phyloP scores from a whole-genome alignment of 2,329 filamentous ascomycete genomes.

The Alternaria gansuensis region DNA sequence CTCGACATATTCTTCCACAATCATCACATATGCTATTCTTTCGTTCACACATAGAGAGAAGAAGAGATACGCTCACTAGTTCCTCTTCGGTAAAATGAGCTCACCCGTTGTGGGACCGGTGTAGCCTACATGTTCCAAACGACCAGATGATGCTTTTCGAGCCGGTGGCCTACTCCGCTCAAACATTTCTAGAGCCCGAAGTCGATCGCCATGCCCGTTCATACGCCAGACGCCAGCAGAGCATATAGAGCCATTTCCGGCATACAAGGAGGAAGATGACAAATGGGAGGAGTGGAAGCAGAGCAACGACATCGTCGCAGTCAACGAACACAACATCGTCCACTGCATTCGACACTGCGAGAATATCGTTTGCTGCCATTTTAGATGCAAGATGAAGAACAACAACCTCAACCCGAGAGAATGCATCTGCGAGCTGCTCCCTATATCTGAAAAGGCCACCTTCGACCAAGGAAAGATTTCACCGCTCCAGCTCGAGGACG shows the following conservation, averaged over 20 bases:
- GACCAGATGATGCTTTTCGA: not conserved
- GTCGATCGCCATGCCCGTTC: constrained; percentile 3
- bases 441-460: not conserved
- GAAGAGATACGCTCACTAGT: not conserved
- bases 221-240: not conserved
- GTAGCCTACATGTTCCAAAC: not conserved
- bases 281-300: not conserved
- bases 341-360: constrained; percentile 3
- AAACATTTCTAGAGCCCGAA: not conserved
- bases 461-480: not conserved
- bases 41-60: not conserved
- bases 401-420: not conserved
- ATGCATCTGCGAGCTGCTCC: not conserved
- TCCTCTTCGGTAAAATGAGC: not conserved
- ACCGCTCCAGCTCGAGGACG: not conserved
- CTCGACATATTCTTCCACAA: not conserved
- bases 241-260: not conserved
- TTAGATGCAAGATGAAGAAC: not conserved
- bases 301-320: not conserved
- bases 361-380: not conserved
- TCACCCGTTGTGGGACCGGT: not conserved
- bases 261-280: not conserved
- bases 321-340: too few relatives aligned
- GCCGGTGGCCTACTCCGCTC: not conserved
- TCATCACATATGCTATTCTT: not conserved